Conservation (phyloP, 306 rosid species). For the Macrotyloma uniflorum region DNA sequence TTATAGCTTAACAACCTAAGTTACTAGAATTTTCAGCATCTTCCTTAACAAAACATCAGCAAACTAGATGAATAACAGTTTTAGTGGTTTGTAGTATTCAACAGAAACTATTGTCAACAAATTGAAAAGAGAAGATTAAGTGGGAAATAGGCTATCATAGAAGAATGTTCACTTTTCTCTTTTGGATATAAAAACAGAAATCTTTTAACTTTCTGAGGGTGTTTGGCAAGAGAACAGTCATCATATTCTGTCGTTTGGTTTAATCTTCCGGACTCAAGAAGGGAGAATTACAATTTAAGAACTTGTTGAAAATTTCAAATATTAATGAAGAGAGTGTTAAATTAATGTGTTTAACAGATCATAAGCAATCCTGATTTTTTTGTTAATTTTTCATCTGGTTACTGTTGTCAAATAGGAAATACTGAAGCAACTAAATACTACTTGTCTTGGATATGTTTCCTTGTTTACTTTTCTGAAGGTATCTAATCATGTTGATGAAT, state of each 20-base stretch:
- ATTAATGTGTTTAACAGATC: neutral
- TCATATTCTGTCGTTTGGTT: constrained; percentile 14
- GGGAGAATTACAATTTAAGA: neutral
- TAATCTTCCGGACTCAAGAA: neutral
- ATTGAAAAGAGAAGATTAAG: neutral
- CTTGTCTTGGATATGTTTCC: neutral
- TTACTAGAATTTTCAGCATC: neutral
- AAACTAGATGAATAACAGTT: neutral
- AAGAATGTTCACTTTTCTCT: neutral
- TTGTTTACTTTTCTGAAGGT: constrained; percentile 13
- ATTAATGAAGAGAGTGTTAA: too few species aligned
- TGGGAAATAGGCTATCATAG: neutral
- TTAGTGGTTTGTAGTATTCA: neutral
- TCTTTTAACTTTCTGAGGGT: neutral
- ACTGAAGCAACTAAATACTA: neutral
- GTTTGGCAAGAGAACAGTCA: neutral
- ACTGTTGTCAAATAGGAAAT: constrained; percentile 1
- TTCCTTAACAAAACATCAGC: neutral
- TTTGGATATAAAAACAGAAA: neutral
- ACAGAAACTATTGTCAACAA: neutral
- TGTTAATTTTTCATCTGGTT: neutral
- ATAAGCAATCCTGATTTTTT: neutral
- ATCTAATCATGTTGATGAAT: neutral
- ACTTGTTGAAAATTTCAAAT: neutral
- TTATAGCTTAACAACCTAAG: neutral